Conservation (phyloP, 78 protist genomes). For the Abeoforma whisleri region DNA sequence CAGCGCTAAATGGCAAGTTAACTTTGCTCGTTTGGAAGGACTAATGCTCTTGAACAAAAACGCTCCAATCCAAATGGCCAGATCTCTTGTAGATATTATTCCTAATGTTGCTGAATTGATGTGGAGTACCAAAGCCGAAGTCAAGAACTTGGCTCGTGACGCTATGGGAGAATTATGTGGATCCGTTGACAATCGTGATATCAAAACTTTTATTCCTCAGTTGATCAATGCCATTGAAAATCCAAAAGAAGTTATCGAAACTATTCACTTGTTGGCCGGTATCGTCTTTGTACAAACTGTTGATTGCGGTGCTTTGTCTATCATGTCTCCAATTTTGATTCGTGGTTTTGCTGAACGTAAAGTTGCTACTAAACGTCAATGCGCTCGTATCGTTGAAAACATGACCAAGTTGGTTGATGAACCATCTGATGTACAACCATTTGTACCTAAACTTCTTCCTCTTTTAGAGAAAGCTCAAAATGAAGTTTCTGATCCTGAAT, state of each 20-base stretch:
- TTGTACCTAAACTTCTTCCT: conserved; percentile 58
- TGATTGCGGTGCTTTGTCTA: conserved; percentile 42
- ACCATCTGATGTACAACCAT: conserved; percentile 53
- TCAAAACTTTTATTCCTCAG: conserved; percentile 45
- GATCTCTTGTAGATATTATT: conserved; percentile 34
- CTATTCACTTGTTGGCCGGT: conserved; percentile 51
- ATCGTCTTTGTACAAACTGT: conserved; percentile 54
- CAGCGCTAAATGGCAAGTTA: conserved; percentile 31
- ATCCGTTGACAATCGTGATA: conserved; percentile 46
- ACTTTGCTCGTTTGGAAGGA: not conserved
- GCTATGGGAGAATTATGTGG: not conserved
- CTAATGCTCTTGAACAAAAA: conserved; percentile 21
- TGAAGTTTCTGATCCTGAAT: conserved; percentile 63
- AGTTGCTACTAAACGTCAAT: conserved; percentile 45
- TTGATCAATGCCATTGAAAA: conserved; percentile 44
- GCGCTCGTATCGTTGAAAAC: conserved; percentile 52
- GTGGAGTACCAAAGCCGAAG: conserved; percentile 47
- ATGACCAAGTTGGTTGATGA: conserved; percentile 59
- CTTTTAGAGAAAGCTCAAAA: conserved; percentile 40
- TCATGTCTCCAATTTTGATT: conserved; percentile 48
- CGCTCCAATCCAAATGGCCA: conserved; percentile 25
- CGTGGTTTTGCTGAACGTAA: conserved; percentile 49
- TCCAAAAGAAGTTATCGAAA: conserved; percentile 47
- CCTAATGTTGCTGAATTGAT: conserved; percentile 36
- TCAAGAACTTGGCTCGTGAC: conserved; percentile 32